Base-by-base conservation (phyloP, 2,329 filamentous ascomycete genomes). In the Macrophomina phaseolina region DNA sequence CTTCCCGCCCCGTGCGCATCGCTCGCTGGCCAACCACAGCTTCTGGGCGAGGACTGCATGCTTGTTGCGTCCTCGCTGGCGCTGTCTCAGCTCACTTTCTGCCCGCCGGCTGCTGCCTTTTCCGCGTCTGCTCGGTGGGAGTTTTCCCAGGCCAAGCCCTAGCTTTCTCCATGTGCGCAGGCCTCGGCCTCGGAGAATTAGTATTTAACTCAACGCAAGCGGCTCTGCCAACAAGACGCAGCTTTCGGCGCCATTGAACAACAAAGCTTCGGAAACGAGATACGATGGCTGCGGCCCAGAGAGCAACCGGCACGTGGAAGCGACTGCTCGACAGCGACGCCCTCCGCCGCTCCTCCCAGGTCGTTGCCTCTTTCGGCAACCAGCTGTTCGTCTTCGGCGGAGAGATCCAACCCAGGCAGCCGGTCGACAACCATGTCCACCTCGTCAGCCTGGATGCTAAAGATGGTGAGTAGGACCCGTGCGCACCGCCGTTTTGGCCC, bases 331-430 rank as follows among this genome's bases (percentile, higher is more conserved):
- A 71, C 1, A 70, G 71, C 23, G 75, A 79, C 34, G 71, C 75
- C 40, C 83, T 93, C 7, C 87, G 87, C 46, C 89, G 91, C 64
- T 94, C 92, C 1, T 93, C 91, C 0, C 92, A 95, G 74, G 85
- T 87, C 3, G 76, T 93, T 71, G 85, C 91, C 51, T 81, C 90
- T 48, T 78, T 90, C 28, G 81, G 80, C 53, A 80, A 84, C 14
- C 83, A 81, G n/a, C 84, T 86, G 52, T 90, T 88, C 77, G 83
- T 96, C 72, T 96, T 93, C 74, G 92, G 93, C 68, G 93, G 92
- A 70, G 92, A 95, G 76, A 78, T 89, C 60, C 80, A 82, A 53
- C 85, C 90, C 3, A 84, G 88, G 56, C 81, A 91, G 73, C 89
- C 90, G 6, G 84, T 90, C 66, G 91, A 93, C 79, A 92, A 92